phyloP scores from a whole-genome alignment of 129 eudicot species.

The Tagetes patula region DNA sequence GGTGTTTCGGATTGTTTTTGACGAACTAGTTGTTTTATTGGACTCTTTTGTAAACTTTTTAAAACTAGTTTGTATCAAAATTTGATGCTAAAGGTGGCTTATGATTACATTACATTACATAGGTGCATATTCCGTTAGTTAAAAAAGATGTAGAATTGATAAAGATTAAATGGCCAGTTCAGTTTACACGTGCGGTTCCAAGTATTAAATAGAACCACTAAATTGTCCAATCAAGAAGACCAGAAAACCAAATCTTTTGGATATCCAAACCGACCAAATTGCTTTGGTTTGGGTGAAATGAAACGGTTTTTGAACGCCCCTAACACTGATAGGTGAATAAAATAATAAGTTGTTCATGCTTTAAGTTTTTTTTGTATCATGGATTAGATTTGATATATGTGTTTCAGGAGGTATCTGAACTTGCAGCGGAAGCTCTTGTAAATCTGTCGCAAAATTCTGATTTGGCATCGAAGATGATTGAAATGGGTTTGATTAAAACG shows the following conservation, averaged over 20 bases:
- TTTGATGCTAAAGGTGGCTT: background rate
- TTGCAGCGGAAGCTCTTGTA: slow-evolving; percentile 78
- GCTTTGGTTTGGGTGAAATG: background rate
- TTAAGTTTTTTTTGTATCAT: background rate
- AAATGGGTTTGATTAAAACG: slow-evolving; percentile 40
- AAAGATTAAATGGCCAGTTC: background rate
- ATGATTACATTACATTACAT: background rate
- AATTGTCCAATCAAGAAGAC: background rate
- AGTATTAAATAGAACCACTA: background rate
- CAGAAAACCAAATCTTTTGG: background rate
- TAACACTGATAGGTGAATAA: background rate
- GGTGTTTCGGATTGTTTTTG: background rate
- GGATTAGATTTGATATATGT: background rate
- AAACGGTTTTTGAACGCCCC: background rate
- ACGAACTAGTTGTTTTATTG: background rate
- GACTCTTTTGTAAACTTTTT: background rate
- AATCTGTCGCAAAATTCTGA: slow-evolving; percentile 73
- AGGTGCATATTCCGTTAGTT: background rate
- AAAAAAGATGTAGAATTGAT: background rate
- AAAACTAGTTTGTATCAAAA: background rate
- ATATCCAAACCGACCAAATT: background rate
- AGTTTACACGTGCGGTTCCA: background rate
- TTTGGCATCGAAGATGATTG: slow-evolving; percentile 69
- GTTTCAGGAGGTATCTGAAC: slow-evolving; percentile 86
- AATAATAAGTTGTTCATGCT: background rate